phyloP scores from a whole-genome alignment of 2,329 filamentous ascomycete genomes.

The Sclerotinia borealis region DNA sequence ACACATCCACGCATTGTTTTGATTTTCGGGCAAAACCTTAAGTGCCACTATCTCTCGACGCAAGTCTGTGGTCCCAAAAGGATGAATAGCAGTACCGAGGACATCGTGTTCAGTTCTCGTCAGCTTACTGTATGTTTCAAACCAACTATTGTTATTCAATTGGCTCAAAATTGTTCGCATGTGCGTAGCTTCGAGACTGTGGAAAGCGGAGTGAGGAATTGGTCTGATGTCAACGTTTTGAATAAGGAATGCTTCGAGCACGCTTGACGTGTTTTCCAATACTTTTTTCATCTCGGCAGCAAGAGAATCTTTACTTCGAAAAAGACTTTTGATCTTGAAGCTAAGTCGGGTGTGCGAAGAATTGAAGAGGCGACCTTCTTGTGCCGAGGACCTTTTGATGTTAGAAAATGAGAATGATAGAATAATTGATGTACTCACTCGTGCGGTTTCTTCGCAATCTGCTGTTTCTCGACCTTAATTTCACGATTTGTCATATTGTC shows the following conservation, averaged over 20 bases:
- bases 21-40: conserved; percentile 23
- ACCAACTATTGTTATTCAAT: conserved; percentile 25
- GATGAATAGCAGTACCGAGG: conserved; percentile 15
- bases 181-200: conserved; percentile 28
- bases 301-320: conserved; percentile 28
- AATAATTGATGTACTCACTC: neutral
- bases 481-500: neutral
- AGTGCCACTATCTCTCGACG: conserved; percentile 24
- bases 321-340: conserved; percentile 25
- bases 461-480: neutral
- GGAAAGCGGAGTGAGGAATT: conserved; percentile 28
- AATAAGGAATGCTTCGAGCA: conserved; percentile 24
- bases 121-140: conserved; percentile 23
- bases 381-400: conserved; percentile 12
- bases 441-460: neutral
- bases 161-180: conserved; percentile 28
- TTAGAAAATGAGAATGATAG: conserved; percentile 11
- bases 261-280: conserved; percentile 20
- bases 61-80: neutral
- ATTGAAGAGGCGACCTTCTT: conserved; percentile 23
- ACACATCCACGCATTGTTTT: conserved; percentile 19
- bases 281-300: conserved; percentile 24
- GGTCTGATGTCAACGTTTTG: conserved; percentile 10
- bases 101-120: conserved; percentile 15
- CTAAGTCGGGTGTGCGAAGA: conserved; percentile 18